These are phyloP conservation scores for Hypholoma sublateritium DNA, from an alignment of 768 basidiomycete genomes.

Conservation along the genomic window DNA sequence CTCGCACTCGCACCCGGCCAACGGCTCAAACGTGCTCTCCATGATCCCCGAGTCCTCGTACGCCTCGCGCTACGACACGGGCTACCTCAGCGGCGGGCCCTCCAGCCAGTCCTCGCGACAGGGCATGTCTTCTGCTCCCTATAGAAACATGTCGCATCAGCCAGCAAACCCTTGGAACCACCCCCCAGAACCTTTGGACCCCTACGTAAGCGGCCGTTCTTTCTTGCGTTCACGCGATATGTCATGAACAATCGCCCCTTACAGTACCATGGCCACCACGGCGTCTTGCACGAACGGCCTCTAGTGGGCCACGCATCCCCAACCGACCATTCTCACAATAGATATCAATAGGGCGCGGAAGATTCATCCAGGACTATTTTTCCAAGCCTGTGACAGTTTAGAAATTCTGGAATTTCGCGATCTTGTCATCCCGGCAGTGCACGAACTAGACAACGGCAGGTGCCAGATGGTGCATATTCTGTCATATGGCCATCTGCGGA, in stretches of 20 bases:
- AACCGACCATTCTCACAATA: constrained; percentile 39
- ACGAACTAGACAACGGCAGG: constrained; percentile 5
- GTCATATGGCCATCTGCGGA: constrained; percentile 8
- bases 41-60: constrained; percentile 62
- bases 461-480: constrained; percentile 14
- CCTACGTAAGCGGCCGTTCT: constrained; percentile 52
- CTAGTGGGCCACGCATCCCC: constrained; percentile 37
- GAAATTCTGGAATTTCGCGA: constrained; percentile 8
- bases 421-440: constrained; percentile 5
- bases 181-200: constrained; percentile 56
- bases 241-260: not conserved
- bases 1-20: constrained; percentile 38
- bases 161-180: constrained; percentile 55
- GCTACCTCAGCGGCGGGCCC: constrained; percentile 39
- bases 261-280: constrained; percentile 22
- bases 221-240: constrained; percentile 7
- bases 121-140: constrained; percentile 35
- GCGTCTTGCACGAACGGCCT: constrained; percentile 30
- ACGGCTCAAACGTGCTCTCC: constrained; percentile 41
- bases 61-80: constrained; percentile 51
- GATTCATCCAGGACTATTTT: constrained; percentile 8
- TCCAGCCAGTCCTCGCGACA: constrained; percentile 37
- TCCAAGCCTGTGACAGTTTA: constrained; percentile 4
- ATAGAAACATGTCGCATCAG: constrained; percentile 52
- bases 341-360: constrained; percentile 36